Evolutionary conservation across 1,284 basidiomycete genomes (phyloP), one percentile per base, ranked within the genome.

Genomic region (Cutaneotrichosporon arboriforme): DNA sequence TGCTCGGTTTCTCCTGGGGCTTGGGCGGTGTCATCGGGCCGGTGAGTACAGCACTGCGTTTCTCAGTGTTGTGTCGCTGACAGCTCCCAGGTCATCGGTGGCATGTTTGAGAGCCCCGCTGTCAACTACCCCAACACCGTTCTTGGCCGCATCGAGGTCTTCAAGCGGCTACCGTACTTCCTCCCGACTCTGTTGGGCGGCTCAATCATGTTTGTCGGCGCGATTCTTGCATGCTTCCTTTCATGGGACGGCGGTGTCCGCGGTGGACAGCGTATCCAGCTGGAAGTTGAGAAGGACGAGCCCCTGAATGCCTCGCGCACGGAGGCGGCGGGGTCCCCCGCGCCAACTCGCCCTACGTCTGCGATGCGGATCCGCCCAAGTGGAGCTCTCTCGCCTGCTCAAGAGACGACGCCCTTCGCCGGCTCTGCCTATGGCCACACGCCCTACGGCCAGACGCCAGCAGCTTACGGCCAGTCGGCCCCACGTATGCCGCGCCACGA

Each of bases 1-100:
- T 93, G 60, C 80, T 97, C 49, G 92, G 91, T 18, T 96, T 96
- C 74, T 90, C 86, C 60, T 97, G 93, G 93, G 93, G 92, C 58
- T 84, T 97, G 67, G 93, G 93, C 59, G 92, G 91, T 58, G 72
- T 74, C 8, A 63, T 74, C 13, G 72, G 72, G 52, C 72, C 72
- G n/a, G 67, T 63, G 45, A 22, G 66, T 63, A 12, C 44, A 10
- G 10, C 26, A 10, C 5, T 31, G 26, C n/a, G n/a, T n/a, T n/a
- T n/a, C n/a, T n/a, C n/a, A 33, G 12, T 14, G 8, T 10, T 8
- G 8, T 2, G n/a, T 26, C 21, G 18, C 42, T 57, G 26, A 51
- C 41, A 47, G 23, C 51, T 33, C 18, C 10, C 53, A 66, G 62
- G 88, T 93, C 59, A 81, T 92, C 39, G 89, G 90, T 58, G 90